Evolutionary conservation across 495 filamentous ascomycete genomes (phyloP).

Genomic region (Neurospora sublineolata): DNA sequence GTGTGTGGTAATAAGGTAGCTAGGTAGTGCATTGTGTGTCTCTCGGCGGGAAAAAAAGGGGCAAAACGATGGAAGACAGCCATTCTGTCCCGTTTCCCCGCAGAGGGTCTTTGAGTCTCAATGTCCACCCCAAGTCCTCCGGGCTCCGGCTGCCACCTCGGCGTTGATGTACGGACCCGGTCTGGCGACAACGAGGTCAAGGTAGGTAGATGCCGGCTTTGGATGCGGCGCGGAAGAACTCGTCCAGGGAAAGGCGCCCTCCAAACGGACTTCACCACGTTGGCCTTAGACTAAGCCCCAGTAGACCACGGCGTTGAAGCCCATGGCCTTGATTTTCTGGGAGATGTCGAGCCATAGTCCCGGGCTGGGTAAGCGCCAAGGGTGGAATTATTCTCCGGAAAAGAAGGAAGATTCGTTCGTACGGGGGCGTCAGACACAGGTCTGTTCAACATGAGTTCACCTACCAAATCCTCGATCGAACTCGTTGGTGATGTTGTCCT

Average conservation of each 20-base stretch:
- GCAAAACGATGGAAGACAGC: neutral
- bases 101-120: neutral
- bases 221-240: neutral
- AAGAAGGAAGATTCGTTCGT: neutral
- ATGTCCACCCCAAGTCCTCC: neutral
- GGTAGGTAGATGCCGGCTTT: neutral
- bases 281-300: neutral
- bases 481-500: neutral
- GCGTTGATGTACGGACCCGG: neutral
- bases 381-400: neutral
- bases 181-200: no score
- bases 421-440: neutral
- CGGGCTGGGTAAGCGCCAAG: neutral
- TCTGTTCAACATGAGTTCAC: neutral
- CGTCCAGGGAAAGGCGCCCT: neutral
- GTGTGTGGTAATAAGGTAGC: no score
- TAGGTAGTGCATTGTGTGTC: no score
- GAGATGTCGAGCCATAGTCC: neutral
- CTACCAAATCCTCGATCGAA: neutral
- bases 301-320: neutral
- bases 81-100: neutral
- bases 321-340: neutral
- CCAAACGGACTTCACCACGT: neutral
- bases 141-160: neutral
- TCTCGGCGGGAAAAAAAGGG: no score